Percentiles rank a stretch among this genome's conserved stretches.
phyloP scores from a whole-genome alignment of 1,284 basidiomycete species.

The Moesziomyces sp. region DNA sequence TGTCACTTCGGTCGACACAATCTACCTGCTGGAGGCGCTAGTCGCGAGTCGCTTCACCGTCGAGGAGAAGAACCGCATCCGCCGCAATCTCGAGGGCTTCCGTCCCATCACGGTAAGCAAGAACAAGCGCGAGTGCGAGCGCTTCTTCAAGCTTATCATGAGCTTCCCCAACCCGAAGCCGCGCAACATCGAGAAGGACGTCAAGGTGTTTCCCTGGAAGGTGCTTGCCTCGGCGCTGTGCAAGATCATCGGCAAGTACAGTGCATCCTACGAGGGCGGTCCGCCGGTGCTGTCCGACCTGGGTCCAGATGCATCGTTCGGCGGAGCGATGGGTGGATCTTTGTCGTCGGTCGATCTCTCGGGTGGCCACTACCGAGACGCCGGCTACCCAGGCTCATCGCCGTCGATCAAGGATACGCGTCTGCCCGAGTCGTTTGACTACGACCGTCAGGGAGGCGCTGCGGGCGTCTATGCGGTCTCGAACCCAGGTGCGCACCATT shows the following conservation, averaged over 20 bases:
- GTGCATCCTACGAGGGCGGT: conserved; percentile 42
- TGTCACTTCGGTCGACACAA: conserved; percentile 92
- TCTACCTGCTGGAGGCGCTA: conserved; percentile 88
- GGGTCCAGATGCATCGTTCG: conserved; percentile 24
- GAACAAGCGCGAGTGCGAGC: conserved; percentile 79
- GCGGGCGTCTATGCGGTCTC: conserved; percentile 29
- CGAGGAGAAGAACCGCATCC: conserved; percentile 95
- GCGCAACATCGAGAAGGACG: conserved; percentile 95
- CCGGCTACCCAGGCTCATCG: conserved; percentile 26
- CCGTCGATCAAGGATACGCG: conserved; percentile 25
- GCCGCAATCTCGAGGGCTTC: conserved; percentile 91
- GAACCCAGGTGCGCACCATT: conserved; percentile 15
- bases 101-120: conserved; percentile 90
- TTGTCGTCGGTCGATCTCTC: conserved; percentile 41
- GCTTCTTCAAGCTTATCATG: conserved; percentile 95
- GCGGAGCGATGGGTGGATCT: conserved; percentile 17
- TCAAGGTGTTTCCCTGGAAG: conserved; percentile 96
- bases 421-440: conserved; percentile 34
- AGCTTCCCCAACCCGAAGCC: conserved; percentile 92
- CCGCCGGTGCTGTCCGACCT: conserved; percentile 36
- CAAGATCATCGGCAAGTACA: conserved; percentile 93
- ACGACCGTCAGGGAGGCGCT: conserved; percentile 28
- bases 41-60: conserved; percentile 85
- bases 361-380: conserved; percentile 38
- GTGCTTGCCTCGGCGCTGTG: conserved; percentile 81